A percentile compares a stretch with the other conserved stretches of the same genome.
Evolutionary conservation across 1,284 basidiomycete genomes (phyloP).

Genomic region (Trichosporon faecale): DNA sequence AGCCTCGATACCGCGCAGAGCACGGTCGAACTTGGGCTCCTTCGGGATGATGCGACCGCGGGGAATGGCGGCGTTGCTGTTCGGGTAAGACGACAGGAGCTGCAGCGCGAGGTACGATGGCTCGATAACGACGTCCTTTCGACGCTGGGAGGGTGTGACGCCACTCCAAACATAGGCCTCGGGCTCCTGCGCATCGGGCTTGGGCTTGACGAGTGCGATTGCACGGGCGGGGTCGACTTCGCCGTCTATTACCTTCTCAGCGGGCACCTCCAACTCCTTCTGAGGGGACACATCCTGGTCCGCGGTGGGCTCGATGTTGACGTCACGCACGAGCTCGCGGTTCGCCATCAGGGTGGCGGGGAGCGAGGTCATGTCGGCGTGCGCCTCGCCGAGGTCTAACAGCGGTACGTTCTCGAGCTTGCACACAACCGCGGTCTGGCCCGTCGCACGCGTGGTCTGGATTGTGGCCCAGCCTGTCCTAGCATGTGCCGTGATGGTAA

Average conservation of each 20-base stretch:
- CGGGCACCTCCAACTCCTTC: background rate
- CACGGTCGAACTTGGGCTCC: conserved; percentile 59
- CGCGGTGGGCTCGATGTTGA: conserved; percentile 12
- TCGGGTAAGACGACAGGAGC: conserved; percentile 71
- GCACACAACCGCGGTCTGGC: conserved; percentile 78
- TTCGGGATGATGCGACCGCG: conserved; percentile 54
- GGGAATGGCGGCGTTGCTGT: conserved; percentile 48
- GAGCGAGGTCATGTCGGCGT: conserved; percentile 67
- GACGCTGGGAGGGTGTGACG: conserved; percentile 76
- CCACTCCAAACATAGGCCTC: conserved; percentile 72
- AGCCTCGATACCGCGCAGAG: conserved; percentile 71
- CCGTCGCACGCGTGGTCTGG: conserved; percentile 80
- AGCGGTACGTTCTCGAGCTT: conserved; percentile 86
- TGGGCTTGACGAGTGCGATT: conserved; percentile 9
- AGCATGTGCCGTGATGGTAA: conserved; percentile 74
- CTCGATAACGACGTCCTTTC: conserved; percentile 79
- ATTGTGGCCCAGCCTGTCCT: conserved; percentile 88
- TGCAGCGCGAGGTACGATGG: conserved; percentile 86
- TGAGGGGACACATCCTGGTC: background rate
- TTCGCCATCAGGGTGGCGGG: conserved; percentile 73
- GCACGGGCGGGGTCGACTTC: background rate
- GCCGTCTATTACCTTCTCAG: background rate
- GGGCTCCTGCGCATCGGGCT: conserved; percentile 31
- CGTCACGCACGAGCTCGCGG: conserved; percentile 51
- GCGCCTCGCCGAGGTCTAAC: conserved; percentile 73